Conservation (phyloP, 352 stramenopile genomes). For the Phytophthora europaea region DNA sequence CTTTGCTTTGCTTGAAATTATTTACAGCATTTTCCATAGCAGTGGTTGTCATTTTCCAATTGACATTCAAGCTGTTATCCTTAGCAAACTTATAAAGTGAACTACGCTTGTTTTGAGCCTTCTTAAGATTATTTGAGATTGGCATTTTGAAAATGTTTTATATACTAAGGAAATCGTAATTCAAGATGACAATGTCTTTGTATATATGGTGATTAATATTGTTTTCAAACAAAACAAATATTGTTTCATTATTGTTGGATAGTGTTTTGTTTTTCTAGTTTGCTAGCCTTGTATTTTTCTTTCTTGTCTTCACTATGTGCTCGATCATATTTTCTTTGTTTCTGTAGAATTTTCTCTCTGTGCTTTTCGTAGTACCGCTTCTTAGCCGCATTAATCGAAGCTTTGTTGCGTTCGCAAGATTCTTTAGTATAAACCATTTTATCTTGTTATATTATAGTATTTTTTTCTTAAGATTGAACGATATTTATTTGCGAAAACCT, state of each 20-base stretch:
- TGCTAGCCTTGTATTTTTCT: neutral
- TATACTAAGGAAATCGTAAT: conserved; percentile 13
- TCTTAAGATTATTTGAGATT: conserved; percentile 14
- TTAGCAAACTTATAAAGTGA: conserved; percentile 27
- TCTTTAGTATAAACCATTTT: conserved; percentile 3
- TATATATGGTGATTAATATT: conserved; percentile 5
- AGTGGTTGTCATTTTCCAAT: conserved; percentile 7
- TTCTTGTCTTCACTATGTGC: neutral
- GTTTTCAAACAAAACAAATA: conserved; percentile 1
- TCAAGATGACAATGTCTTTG: conserved; percentile 7
- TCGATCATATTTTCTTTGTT: neutral
- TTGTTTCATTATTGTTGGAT: neutral
- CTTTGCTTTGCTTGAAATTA: conserved; percentile 19
- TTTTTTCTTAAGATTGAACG: neutral
- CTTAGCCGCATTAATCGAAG: neutral
- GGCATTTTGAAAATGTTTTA: conserved; percentile 19
- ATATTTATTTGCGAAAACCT: too few relatives aligned
- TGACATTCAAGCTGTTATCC: conserved; percentile 11
- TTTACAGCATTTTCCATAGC: conserved; percentile 24
- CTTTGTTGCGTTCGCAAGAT: neutral
- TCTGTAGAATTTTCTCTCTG: conserved; percentile 2
- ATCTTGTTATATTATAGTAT: conserved; percentile 2
- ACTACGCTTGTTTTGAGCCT: conserved; percentile 15
- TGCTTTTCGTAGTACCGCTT: conserved; percentile 1
- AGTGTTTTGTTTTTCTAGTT: neutral